A percentile compares a stretch with the other conserved stretches of the same genome.
These are phyloP conservation scores for Solanum chaucha DNA, from an alignment of 257 asterid genomes.

Conservation along the genomic window DNA sequence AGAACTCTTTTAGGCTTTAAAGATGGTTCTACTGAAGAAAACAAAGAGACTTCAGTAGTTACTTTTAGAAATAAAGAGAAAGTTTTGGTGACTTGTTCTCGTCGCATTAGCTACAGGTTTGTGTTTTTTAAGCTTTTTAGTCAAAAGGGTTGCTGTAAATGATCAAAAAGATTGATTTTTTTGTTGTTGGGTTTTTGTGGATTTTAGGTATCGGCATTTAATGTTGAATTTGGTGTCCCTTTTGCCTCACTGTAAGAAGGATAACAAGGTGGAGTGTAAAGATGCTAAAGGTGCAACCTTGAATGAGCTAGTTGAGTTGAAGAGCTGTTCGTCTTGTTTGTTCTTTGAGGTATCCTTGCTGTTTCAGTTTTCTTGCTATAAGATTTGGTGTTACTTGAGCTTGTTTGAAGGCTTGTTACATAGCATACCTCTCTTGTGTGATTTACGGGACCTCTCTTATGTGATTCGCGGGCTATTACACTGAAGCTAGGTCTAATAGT, in stretches of 20 bases:
- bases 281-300: conserved; percentile 82
- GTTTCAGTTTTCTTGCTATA: background rate
- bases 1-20: conserved; percentile 88
- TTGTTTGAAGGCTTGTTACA: background rate
- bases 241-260: conserved; percentile 89
- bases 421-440: too few relatives aligned
- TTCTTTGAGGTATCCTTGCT: conserved; percentile 44
- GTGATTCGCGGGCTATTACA: too few relatives aligned
- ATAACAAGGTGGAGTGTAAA: conserved; percentile 83
- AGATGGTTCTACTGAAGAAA: conserved; percentile 14
- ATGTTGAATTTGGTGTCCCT: conserved; percentile 87
- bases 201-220: conserved; percentile 84
- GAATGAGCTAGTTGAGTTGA: conserved; percentile 93
- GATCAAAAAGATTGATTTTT: background rate
- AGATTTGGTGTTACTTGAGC: background rate
- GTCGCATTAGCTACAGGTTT: conserved; percentile 84
- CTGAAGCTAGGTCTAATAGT: too few relatives aligned
- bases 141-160: background rate
- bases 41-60: conserved; percentile 5
- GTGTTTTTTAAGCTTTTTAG: background rate
- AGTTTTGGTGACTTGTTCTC: conserved; percentile 80
- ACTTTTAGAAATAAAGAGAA: conserved; percentile 71
- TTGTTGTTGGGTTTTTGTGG: background rate
- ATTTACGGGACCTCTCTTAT: too few relatives aligned
- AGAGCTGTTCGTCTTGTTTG: conserved; percentile 78